phyloP scores from a whole-genome alignment of 805 yeast species.

The Saccharomycopsis sp. region DNA sequence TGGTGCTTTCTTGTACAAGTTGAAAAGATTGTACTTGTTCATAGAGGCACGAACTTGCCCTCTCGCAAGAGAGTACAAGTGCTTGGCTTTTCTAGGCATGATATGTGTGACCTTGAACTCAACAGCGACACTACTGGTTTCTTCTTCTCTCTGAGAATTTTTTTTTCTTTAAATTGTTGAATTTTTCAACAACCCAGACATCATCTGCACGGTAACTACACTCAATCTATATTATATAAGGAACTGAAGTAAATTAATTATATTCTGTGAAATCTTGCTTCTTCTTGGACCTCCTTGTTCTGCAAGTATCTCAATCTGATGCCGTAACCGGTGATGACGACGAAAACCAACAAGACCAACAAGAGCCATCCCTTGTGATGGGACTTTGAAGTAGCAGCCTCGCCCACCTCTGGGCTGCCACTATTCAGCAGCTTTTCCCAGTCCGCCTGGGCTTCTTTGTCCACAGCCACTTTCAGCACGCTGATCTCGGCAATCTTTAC shows the following conservation, averaged over 20 bases:
- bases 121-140: too few relatives aligned
- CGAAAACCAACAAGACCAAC: constrained; percentile 14
- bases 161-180: too few relatives aligned
- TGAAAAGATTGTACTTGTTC: constrained; percentile 88
- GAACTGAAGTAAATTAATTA: too few relatives aligned
- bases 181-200: too few relatives aligned
- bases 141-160: too few relatives aligned
- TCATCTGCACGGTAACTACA: too few relatives aligned
- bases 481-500: constrained; percentile 30
- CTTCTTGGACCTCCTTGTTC: constrained; percentile 14
- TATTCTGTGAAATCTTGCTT: constrained; percentile 18
- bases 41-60: constrained; percentile 72
- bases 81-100: constrained; percentile 20
- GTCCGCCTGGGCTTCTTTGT: constrained; percentile 7
- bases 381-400: not conserved
- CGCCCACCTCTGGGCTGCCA: not conserved
- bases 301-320: constrained; percentile 17
- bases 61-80: constrained; percentile 17
- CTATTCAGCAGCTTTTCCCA: constrained; percentile 6
- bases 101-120: too few relatives aligned
- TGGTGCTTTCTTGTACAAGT: constrained; percentile 65
- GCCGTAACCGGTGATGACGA: constrained; percentile 13
- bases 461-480: constrained; percentile 17
- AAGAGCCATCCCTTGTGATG: constrained; percentile 16
- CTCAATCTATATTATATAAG: too few relatives aligned